A percentile compares a stretch with the other conserved stretches of the same genome.
Evolutionary conservation across 2,329 filamentous ascomycete genomes (phyloP).

Genomic region (Hypoxylon sp.): DNA sequence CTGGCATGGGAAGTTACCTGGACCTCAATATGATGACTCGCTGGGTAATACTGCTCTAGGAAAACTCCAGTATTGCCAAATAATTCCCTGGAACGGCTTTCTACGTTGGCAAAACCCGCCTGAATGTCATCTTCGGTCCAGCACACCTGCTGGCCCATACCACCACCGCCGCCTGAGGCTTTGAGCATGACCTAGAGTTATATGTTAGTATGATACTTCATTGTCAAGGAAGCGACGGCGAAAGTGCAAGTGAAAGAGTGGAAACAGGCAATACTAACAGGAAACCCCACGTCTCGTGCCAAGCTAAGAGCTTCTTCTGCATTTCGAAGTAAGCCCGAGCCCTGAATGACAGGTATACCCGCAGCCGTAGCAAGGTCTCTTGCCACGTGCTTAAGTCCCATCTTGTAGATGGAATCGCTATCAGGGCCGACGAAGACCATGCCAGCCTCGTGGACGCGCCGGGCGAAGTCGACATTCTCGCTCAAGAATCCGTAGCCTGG

Average conservation of each 20-base stretch:
- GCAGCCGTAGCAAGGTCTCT: conserved; percentile 50
- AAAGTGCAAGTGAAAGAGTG: neutral
- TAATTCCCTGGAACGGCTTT: conserved; percentile 62
- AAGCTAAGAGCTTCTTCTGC: conserved; percentile 61
- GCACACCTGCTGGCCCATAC: conserved; percentile 69
- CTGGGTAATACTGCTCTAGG: conserved; percentile 68
- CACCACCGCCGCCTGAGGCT: conserved; percentile 68
- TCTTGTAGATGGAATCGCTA: conserved; percentile 57
- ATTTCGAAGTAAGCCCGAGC: conserved; percentile 28
- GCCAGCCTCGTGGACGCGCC: conserved; percentile 56
- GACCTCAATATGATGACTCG: conserved; percentile 71
- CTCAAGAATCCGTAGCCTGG: conserved; percentile 72
- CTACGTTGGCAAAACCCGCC: conserved; percentile 61
- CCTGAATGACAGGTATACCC: conserved; percentile 46
- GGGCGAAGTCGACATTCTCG: conserved; percentile 68
- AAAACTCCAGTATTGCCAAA: conserved; percentile 70
- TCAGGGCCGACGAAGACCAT: conserved; percentile 66
- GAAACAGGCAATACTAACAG: conserved; percentile 42
- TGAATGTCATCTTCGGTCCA: conserved; percentile 57
- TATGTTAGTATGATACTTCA: neutral
- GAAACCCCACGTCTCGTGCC: conserved; percentile 45
- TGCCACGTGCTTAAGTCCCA: conserved; percentile 36
- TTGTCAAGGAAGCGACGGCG: no score
- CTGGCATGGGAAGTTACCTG: conserved; percentile 49
- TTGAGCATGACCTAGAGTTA: conserved; percentile 56